phyloP scores from a whole-genome alignment of 139 green algal genomes.

The Chlorella vulgaris region DNA sequence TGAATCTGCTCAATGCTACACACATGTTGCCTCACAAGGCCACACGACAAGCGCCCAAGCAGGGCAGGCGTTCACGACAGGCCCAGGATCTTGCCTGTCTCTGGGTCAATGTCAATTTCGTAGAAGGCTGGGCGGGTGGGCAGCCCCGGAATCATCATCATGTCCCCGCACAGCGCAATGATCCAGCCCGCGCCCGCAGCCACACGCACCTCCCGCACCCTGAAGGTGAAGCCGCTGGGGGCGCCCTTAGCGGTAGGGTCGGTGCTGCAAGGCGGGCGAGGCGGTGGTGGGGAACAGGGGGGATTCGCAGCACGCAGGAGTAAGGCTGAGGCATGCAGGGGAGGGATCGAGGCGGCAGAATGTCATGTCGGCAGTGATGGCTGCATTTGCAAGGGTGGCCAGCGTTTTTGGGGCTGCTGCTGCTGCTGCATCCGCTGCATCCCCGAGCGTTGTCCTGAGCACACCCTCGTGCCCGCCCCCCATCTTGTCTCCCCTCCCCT shows the following conservation, averaged over 20 bases:
- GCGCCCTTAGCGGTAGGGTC: slow-evolving; percentile 63
- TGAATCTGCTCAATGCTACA: slow-evolving; percentile 2
- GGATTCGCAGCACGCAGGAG: neutral
- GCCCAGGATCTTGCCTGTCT: slow-evolving; percentile 82
- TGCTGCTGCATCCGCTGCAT: no score
- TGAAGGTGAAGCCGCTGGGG: slow-evolving; percentile 89
- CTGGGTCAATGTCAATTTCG: slow-evolving; percentile 75
- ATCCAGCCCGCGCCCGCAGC: slow-evolving; percentile 94
- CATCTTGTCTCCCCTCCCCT: neutral
- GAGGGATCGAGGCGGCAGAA: neutral
- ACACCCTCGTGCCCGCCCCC: no score
- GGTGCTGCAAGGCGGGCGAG: slow-evolving; percentile 12
- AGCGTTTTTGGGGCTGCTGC: no score
- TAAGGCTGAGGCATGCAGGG: neutral
- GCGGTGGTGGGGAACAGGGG: no score
- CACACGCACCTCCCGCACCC: slow-evolving; percentile 88
- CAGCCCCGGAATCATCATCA: slow-evolving; percentile 94
- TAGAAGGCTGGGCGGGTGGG: slow-evolving; percentile 92
- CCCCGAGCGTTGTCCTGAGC: no score
- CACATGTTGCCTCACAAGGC: no score
- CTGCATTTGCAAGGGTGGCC: no score
- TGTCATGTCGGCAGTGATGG: neutral
- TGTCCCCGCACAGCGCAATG: slow-evolving; percentile 88
- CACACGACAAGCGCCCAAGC: neutral
- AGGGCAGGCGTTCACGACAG: slow-evolving; percentile 59